Evolutionary conservation across 306 rosid species (phyloP), one percentile per base, ranked within the genome.

Genomic region (Casuarina equisetifolia): DNA sequence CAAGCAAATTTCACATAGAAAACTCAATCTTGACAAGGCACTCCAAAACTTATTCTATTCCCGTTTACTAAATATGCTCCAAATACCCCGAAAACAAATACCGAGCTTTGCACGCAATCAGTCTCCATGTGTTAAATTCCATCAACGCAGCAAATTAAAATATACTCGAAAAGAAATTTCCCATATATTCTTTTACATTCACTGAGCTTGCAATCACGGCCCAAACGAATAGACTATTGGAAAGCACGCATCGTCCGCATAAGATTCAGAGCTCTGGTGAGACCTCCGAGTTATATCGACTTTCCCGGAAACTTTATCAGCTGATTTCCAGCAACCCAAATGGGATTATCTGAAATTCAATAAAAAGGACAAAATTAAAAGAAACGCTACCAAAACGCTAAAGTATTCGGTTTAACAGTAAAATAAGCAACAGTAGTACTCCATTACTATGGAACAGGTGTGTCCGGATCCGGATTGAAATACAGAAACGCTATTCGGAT

Each of bases 261-360:
- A 76, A 76, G 79, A 61, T 52, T 83, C 71, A 43, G 61, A 72
- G 46, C 73, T 80, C 59, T 11, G 12, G 61, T 42, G 8, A 71
- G 59, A 48, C 76, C 82, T 70, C 77, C 70, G 71, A 85, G 57
- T 76, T 82, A 69, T 76, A 52, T 45, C 50, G 40, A 72, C 40
- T 69, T 25, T 72, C 84, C 74, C 44, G 44, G 9, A 76, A 78
- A 45, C 5, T 75, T 50, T 48, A 83, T 74, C 50, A 57, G 46
- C 75, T 36, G 75, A 73, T 79, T 84, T 77, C 75, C 76, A 75
- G 80, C 81, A 70, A 79, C 43, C 62, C 78, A 83, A 81, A 78
- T 64, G 83, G 80, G 72, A 78, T 54, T 71, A 84, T 50, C 95
- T 90, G 90, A 81, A 85, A 81, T 85, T 74, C 64, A 70, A 80